phyloP scores from a whole-genome alignment of 164 flowering plant species.

The Liriodendron chinense region DNA sequence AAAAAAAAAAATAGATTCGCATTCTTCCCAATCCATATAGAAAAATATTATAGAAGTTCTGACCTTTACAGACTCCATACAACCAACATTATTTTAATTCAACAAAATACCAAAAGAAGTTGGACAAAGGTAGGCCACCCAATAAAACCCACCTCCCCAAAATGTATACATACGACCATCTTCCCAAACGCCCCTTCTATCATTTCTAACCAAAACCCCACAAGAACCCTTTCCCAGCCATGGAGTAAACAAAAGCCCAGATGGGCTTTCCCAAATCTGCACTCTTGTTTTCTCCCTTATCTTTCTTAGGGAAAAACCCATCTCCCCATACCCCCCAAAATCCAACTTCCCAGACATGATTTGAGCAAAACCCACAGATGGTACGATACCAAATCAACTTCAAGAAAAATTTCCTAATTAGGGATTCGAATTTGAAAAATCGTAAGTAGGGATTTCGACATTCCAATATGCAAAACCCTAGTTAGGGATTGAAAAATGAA shows the following conservation, averaged over 20 bases:
- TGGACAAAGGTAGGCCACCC: neutral
- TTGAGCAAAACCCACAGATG: conserved; percentile 11
- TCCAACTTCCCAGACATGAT: neutral
- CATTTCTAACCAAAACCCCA: neutral
- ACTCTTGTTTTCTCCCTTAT: neutral
- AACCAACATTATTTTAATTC: neutral
- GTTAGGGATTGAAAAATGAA: too few species aligned
- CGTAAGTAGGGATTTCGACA: too few species aligned
- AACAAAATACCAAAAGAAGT: neutral
- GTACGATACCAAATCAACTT: too few species aligned
- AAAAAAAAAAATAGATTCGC: neutral
- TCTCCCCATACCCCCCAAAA: neutral
- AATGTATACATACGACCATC: neutral
- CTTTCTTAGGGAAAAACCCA: neutral
- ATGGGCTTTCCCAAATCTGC: conserved; percentile 1
- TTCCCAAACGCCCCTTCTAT: neutral
- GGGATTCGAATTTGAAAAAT: too few species aligned
- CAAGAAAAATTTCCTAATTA: too few species aligned
- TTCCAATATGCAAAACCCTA: too few species aligned
- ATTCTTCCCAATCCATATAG: neutral
- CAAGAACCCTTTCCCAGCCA: neutral
- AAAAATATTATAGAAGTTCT: neutral
- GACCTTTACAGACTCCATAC: neutral
- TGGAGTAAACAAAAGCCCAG: neutral
- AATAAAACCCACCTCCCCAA: neutral